Evolutionary conservation across 2,329 filamentous ascomycete genomes (phyloP), one percentile per base, ranked within the genome.

Genomic region (Botryosphaeria agaves): DNA sequence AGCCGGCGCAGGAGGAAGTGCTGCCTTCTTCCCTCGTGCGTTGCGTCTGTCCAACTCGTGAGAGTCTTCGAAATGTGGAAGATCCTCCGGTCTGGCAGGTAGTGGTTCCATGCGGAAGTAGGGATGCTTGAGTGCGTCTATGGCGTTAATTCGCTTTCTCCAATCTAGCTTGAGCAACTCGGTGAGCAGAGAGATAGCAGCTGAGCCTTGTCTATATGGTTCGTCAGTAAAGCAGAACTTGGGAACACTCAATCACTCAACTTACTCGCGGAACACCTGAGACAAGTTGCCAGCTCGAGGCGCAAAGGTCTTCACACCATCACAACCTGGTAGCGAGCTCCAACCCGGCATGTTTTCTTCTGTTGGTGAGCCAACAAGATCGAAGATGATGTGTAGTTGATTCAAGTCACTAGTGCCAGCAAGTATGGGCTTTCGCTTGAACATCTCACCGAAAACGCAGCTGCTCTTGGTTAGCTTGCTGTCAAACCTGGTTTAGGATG

Each of bases 371-470:
- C 89, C 89, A 40, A 93, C 79, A 23, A 98, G 66, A 39, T 85
- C 81, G 56, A 92, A 98, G 34, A 98, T 95, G 28, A 93, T 73
- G 8, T 93, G 79, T 8, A 91, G 73, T 53, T 98, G 89, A 46
- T 94, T 77, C 5, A 72, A 57, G 47, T 98, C 89, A 43, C 79
- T 91, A 40, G 82, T 83, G 8, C 89, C 89, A 5, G 84, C 72
- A 26, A 98, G 65, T 31, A 98, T 95, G 0, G 89, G 89, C 51
- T 87, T 92, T 21, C 83, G 76, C 43, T 83, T 73, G 39, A 94
- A 77, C 87, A 98, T 98, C 51, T 98, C 89, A 30, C 84, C 89
- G 55, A 98, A 94, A 2, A 98, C 84, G 48, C 89, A 98, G n/a
- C 79, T 84, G 19, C 18, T n/a, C n/a, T n/a, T n/a, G 33, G 52